Base-by-base conservation (phyloP, 805 yeast species). In the Saturnispora serradocipensis region DNA sequence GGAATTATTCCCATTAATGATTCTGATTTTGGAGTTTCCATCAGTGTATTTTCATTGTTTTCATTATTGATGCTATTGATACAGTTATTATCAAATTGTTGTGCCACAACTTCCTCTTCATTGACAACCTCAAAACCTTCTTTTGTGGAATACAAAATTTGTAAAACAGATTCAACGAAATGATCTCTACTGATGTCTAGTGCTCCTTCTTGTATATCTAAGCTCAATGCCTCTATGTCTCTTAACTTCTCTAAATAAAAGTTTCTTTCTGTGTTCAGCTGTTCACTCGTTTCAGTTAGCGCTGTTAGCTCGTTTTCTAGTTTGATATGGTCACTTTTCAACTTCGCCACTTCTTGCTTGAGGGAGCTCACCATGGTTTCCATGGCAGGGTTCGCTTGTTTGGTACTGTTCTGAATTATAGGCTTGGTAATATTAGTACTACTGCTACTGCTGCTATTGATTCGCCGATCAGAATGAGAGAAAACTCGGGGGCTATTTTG, bases 201-300 rank as follows among this genome's bases (percentile, higher is more conserved):
- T 16, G 55, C 53, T 46, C 61, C 63, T 25, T 57, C 59, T 27
- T 65, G 66, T 28, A 76, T 69, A 24, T 82, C 77, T 61, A 85
- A 88, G 25, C 84, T 77, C 45, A 90, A 68, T 27, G 88, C 80
- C 67, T 93, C 99, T 51, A 93, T 86, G 53, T 87, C 95, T 56
- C 96, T 76, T 49, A 93, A 72, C 68, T 91, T 93, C 61, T 85
- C 82, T 69, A 87, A 91, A 66, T 93, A 93, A 61, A 91, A 88
- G 65, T 87, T 86, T 56, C 98, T 79, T 65, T 93, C 97, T 1
- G 86, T 78, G 60, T 84, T 87, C 47, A 88, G 70, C 13, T 82
- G 78, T 46, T 82, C 86, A 20, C 83, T 76, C 13, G 83, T 79
- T 22, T 77, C 72, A 53, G 74, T 75, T 57, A 76, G 75, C 56